Percentiles rank a stretch among this genome's conserved stretches.
Evolutionary conservation across 768 basidiomycete genomes (phyloP).

Genomic region (Ramaria rubella): DNA sequence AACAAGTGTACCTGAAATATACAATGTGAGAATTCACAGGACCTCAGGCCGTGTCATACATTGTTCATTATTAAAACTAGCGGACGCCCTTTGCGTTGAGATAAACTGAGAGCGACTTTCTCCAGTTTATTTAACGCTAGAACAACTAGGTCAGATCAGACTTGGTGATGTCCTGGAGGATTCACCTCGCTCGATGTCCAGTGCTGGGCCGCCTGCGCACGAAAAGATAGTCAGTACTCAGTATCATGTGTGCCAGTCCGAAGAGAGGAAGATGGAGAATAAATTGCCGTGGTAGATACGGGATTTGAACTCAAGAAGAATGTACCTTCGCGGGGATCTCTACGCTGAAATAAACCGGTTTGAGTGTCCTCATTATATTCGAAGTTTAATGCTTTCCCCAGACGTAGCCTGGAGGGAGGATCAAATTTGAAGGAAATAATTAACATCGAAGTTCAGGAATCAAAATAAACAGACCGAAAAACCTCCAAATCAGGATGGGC

Average conservation of each 20-base stretch:
- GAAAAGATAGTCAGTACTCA: not conserved
- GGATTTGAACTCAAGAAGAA: too few species aligned
- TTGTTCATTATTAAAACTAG: slow-evolving; percentile 81
- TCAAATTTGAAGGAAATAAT: not conserved
- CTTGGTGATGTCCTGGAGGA: not conserved
- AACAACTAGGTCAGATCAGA: not conserved
- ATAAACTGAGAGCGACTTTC: slow-evolving; percentile 70
- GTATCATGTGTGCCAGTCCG: too few species aligned
- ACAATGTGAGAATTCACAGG: not conserved
- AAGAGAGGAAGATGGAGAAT: slow-evolving; percentile 6
- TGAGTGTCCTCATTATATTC: slow-evolving; percentile 84
- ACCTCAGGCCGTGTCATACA: slow-evolving; percentile 9
- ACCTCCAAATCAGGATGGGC: slow-evolving; percentile 85
- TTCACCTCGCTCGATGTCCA: slow-evolving; percentile 76
- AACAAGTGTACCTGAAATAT: slow-evolving; percentile 45
- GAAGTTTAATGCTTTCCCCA: slow-evolving; percentile 82
- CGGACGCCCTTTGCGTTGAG: slow-evolving; percentile 52
- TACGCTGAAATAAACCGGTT: slow-evolving; percentile 70
- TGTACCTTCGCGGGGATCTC: slow-evolving; percentile 74
- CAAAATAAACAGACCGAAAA: slow-evolving; percentile 37
- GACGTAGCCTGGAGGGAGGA: slow-evolving; percentile 43
- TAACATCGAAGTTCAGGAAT: not conserved
- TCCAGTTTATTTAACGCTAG: slow-evolving; percentile 75
- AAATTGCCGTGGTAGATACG: too few species aligned
- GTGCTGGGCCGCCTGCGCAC: slow-evolving; percentile 54